Percentiles rank a stretch among this genome's conserved stretches.
Evolutionary conservation across 1,284 basidiomycete genomes (phyloP).

Genomic region (Sporisorium scitamineum): DNA sequence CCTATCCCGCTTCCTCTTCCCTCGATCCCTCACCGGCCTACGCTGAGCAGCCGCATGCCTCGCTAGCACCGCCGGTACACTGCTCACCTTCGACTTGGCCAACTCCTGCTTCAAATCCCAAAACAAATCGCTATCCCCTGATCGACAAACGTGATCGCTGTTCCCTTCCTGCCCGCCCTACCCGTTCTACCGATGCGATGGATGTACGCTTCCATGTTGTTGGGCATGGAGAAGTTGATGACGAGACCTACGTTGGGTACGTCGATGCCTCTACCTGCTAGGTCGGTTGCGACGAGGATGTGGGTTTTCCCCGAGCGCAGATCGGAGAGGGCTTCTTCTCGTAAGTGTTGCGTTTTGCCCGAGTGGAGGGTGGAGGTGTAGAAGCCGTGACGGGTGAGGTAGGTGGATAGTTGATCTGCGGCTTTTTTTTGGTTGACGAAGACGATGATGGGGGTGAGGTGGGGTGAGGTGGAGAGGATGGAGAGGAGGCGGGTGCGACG

Average conservation of each 20-base stretch:
- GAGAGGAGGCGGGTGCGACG: constrained; percentile 91
- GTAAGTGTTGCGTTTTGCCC: constrained; percentile 95
- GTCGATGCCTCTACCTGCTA: constrained; percentile 98
- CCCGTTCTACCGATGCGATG: constrained; percentile 98
- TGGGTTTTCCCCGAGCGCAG: constrained; percentile 86
- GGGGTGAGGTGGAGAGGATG: constrained; percentile 82
- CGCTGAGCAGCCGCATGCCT: constrained; percentile 62
- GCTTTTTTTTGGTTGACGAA: constrained; percentile 99
- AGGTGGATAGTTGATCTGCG: constrained; percentile 93
- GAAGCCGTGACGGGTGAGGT: constrained; percentile 87
- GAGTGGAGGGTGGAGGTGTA: constrained; percentile 90
- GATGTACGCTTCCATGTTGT: constrained; percentile 94
- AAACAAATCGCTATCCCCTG: constrained; percentile 95
- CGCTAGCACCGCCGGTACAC: constrained; percentile 53
- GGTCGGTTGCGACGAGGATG: constrained; percentile 92
- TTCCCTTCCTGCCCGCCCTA: constrained; percentile 92
- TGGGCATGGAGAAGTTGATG: constrained; percentile 97
- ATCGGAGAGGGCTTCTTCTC: constrained; percentile 88
- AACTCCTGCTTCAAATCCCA: constrained; percentile 65
- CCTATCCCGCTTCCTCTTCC: constrained; percentile 40
- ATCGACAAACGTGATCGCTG: constrained; percentile 92
- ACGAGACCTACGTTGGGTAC: constrained; percentile 95
- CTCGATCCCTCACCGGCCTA: constrained; percentile 29
- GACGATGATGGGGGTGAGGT: constrained; percentile 92
- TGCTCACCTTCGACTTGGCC: constrained; percentile 58